A percentile compares a stretch with the other conserved stretches of the same genome.
Conservation (phyloP, 202 grass and related monocot genomes). For the Brachypodium distachyon region DNA sequence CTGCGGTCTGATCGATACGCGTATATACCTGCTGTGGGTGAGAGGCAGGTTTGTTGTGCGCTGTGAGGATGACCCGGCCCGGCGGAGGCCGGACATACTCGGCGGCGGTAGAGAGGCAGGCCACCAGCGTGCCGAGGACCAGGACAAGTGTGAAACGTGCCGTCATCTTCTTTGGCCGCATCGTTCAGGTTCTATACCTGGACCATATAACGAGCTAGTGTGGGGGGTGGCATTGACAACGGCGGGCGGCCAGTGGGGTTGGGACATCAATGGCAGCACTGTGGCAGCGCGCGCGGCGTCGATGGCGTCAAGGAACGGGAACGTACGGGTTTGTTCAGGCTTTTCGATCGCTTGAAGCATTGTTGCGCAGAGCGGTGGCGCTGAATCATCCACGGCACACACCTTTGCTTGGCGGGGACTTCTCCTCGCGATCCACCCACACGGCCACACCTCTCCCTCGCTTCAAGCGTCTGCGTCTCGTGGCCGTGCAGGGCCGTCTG, state of each 20-base stretch:
- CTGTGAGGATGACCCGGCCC: conserved; percentile 44
- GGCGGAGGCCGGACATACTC: conserved; percentile 51
- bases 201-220: conserved; percentile 28
- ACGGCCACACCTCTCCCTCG: not conserved
- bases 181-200: not conserved
- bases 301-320: conserved; percentile 60
- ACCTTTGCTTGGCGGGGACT: conserved; percentile 28
- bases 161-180: not conserved
- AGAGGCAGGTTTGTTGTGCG: conserved; percentile 30
- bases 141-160: not conserved
- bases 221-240: not conserved
- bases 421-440: not conserved
- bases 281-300: not conserved
- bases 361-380: not conserved
- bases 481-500: not conserved
- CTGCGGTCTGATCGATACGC: not conserved
- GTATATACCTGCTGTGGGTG: conserved; percentile 82
- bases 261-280: not conserved
- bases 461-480: conserved; percentile 25
- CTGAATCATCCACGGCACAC: not conserved
- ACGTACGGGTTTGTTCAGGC: not conserved
- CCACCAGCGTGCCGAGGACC: not conserved
- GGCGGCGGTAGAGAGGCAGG: not conserved
- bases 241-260: not conserved
- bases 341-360: conserved; percentile 26